These are phyloP conservation scores for Pueraria montana DNA, from an alignment of 306 rosid species.

Conservation along the genomic window DNA sequence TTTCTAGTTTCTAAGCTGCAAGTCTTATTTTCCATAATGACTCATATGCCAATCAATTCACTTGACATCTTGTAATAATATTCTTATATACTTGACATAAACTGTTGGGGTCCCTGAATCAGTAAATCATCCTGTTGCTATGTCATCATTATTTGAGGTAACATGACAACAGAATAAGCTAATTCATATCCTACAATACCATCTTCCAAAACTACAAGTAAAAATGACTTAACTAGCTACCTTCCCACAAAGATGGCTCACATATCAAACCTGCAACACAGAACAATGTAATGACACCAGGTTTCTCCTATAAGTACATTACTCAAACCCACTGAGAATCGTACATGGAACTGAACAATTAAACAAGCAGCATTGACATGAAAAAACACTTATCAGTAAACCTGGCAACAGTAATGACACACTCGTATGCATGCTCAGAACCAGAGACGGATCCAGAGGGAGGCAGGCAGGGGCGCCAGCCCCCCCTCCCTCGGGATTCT, in stretches of 20 bases:
- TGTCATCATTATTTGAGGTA: constrained; percentile 14
- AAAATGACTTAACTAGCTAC: constrained; percentile 33
- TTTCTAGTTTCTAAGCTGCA: constrained; percentile 22
- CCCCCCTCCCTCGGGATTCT: too few relatives aligned
- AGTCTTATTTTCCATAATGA: constrained; percentile 25
- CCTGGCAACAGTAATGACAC: too few relatives aligned
- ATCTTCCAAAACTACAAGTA: constrained; percentile 6
- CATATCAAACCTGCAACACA: background rate
- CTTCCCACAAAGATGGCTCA: constrained; percentile 19
- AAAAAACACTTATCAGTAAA: too few relatives aligned
- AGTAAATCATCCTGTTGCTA: constrained; percentile 2
- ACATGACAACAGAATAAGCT: constrained; percentile 10
- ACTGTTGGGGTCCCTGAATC: background rate
- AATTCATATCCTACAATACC: constrained; percentile 12
- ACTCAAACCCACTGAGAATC: too few relatives aligned
- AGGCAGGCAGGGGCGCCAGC: too few relatives aligned
- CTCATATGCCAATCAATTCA: constrained; percentile 12
- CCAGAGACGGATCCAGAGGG: too few relatives aligned
- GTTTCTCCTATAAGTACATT: too few relatives aligned
- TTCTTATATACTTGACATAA: constrained; percentile 11
- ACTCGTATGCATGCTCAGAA: too few relatives aligned
- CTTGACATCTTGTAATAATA: background rate
- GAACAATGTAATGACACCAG: constrained; percentile 5
- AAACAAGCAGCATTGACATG: too few relatives aligned
- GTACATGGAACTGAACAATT: too few relatives aligned